Evolutionary conservation across 345 rosid species (phyloP).

Genomic region (Aegle marmelos): DNA sequence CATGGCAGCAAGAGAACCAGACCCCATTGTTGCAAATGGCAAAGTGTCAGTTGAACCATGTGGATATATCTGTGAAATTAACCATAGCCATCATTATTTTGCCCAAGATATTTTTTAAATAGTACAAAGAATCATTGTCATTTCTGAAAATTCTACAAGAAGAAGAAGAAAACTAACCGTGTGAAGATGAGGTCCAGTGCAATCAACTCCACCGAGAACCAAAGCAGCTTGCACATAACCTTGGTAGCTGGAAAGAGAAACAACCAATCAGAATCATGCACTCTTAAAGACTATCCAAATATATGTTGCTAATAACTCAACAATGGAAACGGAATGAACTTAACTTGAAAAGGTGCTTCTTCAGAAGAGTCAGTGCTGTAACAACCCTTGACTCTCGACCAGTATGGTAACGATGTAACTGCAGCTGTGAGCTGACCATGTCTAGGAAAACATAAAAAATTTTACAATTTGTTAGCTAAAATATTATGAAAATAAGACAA

Average conservation of each 20-base stretch:
- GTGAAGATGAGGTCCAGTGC: slow-evolving; percentile 79
- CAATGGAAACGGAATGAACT: slow-evolving; percentile 4
- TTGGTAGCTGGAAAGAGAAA: slow-evolving; percentile 53
- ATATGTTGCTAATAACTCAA: slow-evolving; percentile 1
- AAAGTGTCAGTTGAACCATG: slow-evolving; percentile 85
- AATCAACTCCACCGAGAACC: slow-evolving; percentile 90
- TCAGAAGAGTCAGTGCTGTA: slow-evolving; percentile 80
- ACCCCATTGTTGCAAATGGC: slow-evolving; percentile 91
- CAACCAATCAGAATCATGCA: slow-evolving; percentile 18
- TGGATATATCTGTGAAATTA: slow-evolving; percentile 61
- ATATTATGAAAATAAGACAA: background rate
- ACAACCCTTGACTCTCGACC: slow-evolving; percentile 80
- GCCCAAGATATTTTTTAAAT: background rate
- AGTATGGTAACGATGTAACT: slow-evolving; percentile 73
- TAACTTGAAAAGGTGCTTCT: slow-evolving; percentile 74
- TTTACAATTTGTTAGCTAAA: background rate
- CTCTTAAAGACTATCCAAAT: slow-evolving; percentile 1
- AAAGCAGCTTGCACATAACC: slow-evolving; percentile 78
- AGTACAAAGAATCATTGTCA: background rate
- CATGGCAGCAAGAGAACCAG: slow-evolving; percentile 93
- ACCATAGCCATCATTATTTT: slow-evolving; percentile 9
- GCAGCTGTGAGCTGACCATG: slow-evolving; percentile 86
- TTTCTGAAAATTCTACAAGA: background rate
- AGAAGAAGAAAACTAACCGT: slow-evolving; percentile 46
- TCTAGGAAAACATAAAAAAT: slow-evolving; percentile 33